A percentile compares a stretch with the other conserved stretches of the same genome.
Conservation (phyloP, 371 early-diverging fungal genomes). For the Furculomyces boomerangus region DNA sequence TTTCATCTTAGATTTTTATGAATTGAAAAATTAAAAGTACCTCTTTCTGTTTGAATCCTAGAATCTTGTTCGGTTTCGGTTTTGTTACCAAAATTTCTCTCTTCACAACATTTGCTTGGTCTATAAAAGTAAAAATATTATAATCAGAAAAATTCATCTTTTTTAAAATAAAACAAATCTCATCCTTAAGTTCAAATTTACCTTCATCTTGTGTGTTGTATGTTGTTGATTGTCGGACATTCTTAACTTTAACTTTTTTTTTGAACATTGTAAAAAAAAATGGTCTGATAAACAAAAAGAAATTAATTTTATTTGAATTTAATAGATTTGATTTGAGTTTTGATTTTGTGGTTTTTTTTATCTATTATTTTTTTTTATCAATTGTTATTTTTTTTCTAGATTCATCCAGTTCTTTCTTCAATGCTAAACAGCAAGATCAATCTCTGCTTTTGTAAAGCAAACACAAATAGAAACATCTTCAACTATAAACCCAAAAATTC, state of each 20-base stretch:
- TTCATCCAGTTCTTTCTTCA: background rate
- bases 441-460: no score
- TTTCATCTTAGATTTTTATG: background rate
- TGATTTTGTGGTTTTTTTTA: background rate
- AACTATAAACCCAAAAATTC: no score
- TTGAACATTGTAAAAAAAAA: background rate
- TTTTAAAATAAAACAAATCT: background rate
- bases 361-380: background rate
- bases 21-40: background rate
- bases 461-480: no score
- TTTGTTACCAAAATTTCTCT: background rate
- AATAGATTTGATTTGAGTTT: background rate
- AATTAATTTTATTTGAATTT: background rate
- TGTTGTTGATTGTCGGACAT: background rate
- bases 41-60: background rate
- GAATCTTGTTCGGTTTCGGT: background rate
- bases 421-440: background rate
- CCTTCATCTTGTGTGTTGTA: background rate
- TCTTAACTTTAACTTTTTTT: background rate
- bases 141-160: background rate
- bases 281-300: background rate
- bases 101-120: background rate
- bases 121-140: background rate
- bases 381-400: background rate
- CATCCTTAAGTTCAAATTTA: background rate